These are phyloP conservation scores for Skeletonema grethae DNA, from an alignment of 108 stramenopile genomes.

Conservation along the genomic window DNA sequence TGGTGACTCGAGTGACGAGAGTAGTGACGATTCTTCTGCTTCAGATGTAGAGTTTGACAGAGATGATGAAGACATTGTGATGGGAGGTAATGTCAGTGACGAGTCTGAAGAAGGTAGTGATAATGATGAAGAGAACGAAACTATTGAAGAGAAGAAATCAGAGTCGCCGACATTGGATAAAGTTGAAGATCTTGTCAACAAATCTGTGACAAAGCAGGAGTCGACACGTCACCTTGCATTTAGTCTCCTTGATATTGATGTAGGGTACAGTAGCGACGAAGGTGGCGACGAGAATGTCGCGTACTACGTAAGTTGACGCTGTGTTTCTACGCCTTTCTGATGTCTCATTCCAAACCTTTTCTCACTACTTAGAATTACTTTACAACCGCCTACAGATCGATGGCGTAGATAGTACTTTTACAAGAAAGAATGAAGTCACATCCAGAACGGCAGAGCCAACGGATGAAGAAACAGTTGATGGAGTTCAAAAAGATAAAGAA, in stretches of 20 bases:
- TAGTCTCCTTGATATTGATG: constrained; percentile 71
- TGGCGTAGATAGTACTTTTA: constrained; percentile 80
- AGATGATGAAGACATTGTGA: constrained; percentile 73
- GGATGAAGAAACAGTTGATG: constrained; percentile 2
- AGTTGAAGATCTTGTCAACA: constrained; percentile 16
- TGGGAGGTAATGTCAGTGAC: constrained; percentile 8
- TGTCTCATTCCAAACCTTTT: not conserved
- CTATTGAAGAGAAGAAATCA: constrained; percentile 1
- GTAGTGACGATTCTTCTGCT: constrained; percentile 57
- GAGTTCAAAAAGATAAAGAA: constrained; percentile 17
- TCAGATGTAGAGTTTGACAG: constrained; percentile 76
- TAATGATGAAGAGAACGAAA: constrained; percentile 22
- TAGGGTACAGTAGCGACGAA: constrained; percentile 91
- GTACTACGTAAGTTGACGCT: constrained; percentile 48
- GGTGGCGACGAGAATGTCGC: constrained; percentile 86
- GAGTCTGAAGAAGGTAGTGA: not conserved
- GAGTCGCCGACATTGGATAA: constrained; percentile 8
- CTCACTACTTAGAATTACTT: constrained; percentile 1
- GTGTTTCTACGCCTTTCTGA: not conserved
- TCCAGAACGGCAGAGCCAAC: constrained; percentile 1
- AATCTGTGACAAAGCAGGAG: constrained; percentile 55
- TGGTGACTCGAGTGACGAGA: constrained; percentile 72
- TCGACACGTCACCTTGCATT: constrained; percentile 73
- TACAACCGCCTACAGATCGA: constrained; percentile 43
- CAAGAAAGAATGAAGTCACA: constrained; percentile 26